These are phyloP conservation scores for Eutypella sp. DNA, from an alignment of 2,329 filamentous ascomycete species.

Conservation along the genomic window DNA sequence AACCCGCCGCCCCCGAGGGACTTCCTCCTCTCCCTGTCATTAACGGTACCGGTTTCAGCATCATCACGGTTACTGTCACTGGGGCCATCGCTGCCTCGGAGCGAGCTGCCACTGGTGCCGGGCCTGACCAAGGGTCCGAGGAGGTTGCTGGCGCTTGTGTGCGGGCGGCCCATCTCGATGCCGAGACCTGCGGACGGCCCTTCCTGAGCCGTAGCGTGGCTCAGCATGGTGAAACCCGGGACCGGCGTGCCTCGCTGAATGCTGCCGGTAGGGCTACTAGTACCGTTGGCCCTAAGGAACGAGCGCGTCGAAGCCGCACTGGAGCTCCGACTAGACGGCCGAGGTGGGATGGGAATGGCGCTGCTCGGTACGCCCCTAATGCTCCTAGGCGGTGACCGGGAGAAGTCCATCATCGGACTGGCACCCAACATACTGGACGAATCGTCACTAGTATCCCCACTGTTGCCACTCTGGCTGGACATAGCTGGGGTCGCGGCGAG, in stretches of 20 bases:
- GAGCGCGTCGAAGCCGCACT: conserved; percentile 45
- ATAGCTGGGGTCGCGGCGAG: conserved; percentile 40
- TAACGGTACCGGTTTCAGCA: neutral
- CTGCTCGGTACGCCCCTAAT: conserved; percentile 45
- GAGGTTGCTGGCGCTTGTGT: conserved; percentile 19
- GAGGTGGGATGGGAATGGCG: conserved; percentile 37
- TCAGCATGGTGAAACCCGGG: conserved; percentile 28
- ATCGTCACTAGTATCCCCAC: conserved; percentile 51
- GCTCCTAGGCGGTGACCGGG: conserved; percentile 52
- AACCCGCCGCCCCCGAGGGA: conserved; percentile 21
- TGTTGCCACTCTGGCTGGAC: conserved; percentile 35
- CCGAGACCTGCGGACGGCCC: conserved; percentile 19
- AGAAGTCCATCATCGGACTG: conserved; percentile 53
- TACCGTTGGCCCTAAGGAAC: conserved; percentile 4
- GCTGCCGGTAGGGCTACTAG: conserved; percentile 15
- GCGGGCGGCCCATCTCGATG: conserved; percentile 21
- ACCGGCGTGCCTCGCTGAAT: conserved; percentile 19
- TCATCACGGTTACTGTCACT: too few relatives aligned
- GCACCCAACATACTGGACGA: conserved; percentile 50
- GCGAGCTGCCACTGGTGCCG: conserved; percentile 8
- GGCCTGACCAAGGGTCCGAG: conserved; percentile 13
- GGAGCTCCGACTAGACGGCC: conserved; percentile 47
- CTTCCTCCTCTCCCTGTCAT: conserved; percentile 1
- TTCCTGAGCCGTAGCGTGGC: conserved; percentile 21
- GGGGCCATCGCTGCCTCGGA: neutral